Base-by-base conservation (phyloP, 139 green algal species). In the Volvox africanus region DNA sequence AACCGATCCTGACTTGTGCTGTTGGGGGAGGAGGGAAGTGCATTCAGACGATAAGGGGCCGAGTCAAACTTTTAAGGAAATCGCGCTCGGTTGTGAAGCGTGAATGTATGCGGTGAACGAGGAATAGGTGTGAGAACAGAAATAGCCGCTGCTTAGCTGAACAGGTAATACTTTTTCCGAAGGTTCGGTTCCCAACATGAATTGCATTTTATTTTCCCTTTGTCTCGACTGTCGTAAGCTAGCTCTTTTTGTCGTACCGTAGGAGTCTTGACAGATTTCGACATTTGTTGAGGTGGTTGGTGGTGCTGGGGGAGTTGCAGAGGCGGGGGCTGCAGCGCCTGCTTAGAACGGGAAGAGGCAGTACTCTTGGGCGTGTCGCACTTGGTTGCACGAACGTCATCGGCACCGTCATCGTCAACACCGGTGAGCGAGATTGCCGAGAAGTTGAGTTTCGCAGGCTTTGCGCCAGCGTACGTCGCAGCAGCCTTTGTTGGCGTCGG, bases 351-450 rank as follows among this genome's bases (percentile, higher is more conserved):
- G 13, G 86, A 90, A 1, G 71, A 76, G 71, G 86, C 86, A 12
- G 86, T 90, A 69, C 86, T 90, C 73, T 90, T 90, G 50, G 86
- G 86, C 21, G 86, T 90, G 86, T 90, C 86, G 71, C 73, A 71
- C 37, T 71, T 71, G 69, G 69, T 73, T 61, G 20, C 62, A 0
- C 3, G 37, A 13, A 90, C 73, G 73, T 90, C 86, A n/a, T 90
- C 86, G 16, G 21, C 44, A 71, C 69, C 69, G 50, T 90, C 86
- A 35, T 89, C 84, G 1, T 12, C 68, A 0, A 16, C 68, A 26
- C 62, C 21, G 22, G 18, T 65, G 0, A 0, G 14, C 30, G 16
- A 33, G 12, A 24, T 0, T 33, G 14, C 67, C 20, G 85, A 89
- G 69, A 89, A 82, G 85, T 19, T 69, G 32, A 88, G 67, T 35